A percentile compares a stretch with the other conserved stretches of the same genome.
phyloP scores from a whole-genome alignment of 1,284 basidiomycete genomes.

The Porodaedalea pini region DNA sequence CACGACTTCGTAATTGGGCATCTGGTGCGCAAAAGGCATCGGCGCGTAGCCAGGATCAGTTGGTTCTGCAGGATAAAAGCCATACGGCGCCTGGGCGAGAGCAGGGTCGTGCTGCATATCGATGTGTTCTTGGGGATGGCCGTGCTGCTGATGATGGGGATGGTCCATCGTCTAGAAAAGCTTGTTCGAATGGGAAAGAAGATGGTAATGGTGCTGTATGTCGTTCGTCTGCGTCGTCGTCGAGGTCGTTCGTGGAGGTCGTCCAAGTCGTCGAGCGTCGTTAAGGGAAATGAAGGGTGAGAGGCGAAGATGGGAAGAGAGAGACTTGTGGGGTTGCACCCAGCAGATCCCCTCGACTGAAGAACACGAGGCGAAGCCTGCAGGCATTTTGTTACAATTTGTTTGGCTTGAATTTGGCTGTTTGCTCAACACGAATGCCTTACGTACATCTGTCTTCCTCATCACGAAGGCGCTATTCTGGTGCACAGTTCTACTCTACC shows the following conservation, averaged over 20 bases:
- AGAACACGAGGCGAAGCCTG: constrained; percentile 15
- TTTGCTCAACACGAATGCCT: not conserved
- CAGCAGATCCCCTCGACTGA: constrained; percentile 1
- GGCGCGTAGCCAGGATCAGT: constrained; percentile 14
- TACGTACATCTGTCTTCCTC: not conserved
- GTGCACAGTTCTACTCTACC: too few relatives aligned
- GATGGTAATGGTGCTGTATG: constrained; percentile 6
- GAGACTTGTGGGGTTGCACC: not conserved
- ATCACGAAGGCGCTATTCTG: too few relatives aligned
- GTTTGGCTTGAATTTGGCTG: not conserved
- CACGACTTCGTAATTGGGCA: constrained; percentile 25
- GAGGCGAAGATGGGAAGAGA: constrained; percentile 2
- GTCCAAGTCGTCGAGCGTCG: constrained; percentile 12
- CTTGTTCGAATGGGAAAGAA: not conserved
- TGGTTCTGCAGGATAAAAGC: constrained; percentile 18
- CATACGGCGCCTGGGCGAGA: constrained; percentile 19
- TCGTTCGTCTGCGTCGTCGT: constrained; percentile 3
- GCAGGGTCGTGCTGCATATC: constrained; percentile 22
- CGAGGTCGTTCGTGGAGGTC: constrained; percentile 16
- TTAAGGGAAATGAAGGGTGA: constrained; percentile 8
- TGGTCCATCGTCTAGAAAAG: constrained; percentile 18
- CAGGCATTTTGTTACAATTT: not conserved
- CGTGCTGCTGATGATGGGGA: constrained; percentile 19
- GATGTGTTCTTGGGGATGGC: constrained; percentile 18
- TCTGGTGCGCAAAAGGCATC: constrained; percentile 20